Base-by-base conservation (phyloP, 2,329 filamentous ascomycete genomes). In the Paraconiothyrium sp. region DNA sequence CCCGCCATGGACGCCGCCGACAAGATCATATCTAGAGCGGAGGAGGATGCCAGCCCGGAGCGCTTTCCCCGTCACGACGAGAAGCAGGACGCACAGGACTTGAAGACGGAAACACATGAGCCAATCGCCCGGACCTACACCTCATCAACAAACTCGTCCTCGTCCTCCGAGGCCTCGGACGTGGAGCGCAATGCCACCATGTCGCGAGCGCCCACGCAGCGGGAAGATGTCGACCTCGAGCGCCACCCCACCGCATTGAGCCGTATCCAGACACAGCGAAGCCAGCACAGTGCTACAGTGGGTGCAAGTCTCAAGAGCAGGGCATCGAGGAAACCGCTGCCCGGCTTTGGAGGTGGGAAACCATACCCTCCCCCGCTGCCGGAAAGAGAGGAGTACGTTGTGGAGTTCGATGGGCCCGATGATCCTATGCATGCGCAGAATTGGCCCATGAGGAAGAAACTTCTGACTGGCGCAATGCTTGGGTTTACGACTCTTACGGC, bases 371-470 rank as follows among this genome's bases (percentile, higher is more conserved):
- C 91, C 3, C 83, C 81, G 0, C 75, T 94, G 46, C 90, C 91
- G 1, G 87, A 89, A 14, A 84, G 85, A 68, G 91, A 94, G 68
- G 87, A 91, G 64, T 94, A 93, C 73, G 90, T 93, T 0, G 91
- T 94, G 47, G 91, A 86, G 44, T 97, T 97, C 73, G 90, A 94
- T 68, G 93, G 93, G 0, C 90, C 88, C 1, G 85, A 93, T 66
- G 93, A 97, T 72, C 93, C 93, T 2, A 74, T 94, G 62, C 93
- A 97, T 78, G 90, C 92, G 1, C 91, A 94, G 80, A 97, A 97
- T 76, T 97, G 93, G 93, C 85, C 91, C 0, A 73, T 91, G 57
- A 86, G 82, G 74, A 94, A 92, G 82, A 97, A 97, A 88, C 54
- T 93, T 43, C 69, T 86, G 4, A 92, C 89, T 0, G 87, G 88